A percentile compares a stretch with the other conserved stretches of the same genome.
Conservation (phyloP, 306 rosid species). For the Trifolium subterraneum region DNA sequence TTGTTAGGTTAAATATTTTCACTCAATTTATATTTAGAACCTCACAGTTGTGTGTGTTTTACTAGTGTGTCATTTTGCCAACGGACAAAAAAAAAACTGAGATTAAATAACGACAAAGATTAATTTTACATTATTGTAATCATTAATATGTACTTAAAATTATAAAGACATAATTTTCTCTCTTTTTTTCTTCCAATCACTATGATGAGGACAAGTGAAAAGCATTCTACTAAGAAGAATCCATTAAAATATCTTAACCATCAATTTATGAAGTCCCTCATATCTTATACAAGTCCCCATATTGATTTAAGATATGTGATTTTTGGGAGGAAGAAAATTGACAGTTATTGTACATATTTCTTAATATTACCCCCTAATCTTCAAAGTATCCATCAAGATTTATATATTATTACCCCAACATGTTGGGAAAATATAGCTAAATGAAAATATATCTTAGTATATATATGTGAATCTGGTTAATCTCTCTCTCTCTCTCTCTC, state of each 20-base stretch:
- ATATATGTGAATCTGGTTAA: too few species aligned
- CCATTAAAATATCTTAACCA: constrained; percentile 16
- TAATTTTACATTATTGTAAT: constrained; percentile 17
- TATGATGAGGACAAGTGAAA: neutral
- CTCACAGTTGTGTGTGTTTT: too few species aligned
- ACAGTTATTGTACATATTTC: too few species aligned
- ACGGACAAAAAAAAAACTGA: too few species aligned
- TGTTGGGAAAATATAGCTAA: too few species aligned
- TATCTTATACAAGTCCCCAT: neutral
- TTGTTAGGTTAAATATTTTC: too few species aligned
- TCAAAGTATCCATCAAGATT: too few species aligned
- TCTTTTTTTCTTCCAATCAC: neutral
- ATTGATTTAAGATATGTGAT: constrained; percentile 9
- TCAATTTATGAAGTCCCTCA: neutral
- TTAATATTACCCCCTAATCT: too few species aligned
- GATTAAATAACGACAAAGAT: neutral
- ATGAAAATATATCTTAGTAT: too few species aligned
- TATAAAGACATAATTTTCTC: neutral
- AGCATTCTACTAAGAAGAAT: neutral
- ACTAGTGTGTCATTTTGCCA: too few species aligned
- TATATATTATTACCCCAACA: too few species aligned
- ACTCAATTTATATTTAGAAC: too few species aligned
- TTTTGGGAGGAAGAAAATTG: neutral
- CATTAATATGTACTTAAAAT: neutral
- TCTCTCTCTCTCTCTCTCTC: constrained; percentile 30